Base-by-base conservation (phyloP, 495 filamentous ascomycete species). In the Lindgomyces ingoldianus region DNA sequence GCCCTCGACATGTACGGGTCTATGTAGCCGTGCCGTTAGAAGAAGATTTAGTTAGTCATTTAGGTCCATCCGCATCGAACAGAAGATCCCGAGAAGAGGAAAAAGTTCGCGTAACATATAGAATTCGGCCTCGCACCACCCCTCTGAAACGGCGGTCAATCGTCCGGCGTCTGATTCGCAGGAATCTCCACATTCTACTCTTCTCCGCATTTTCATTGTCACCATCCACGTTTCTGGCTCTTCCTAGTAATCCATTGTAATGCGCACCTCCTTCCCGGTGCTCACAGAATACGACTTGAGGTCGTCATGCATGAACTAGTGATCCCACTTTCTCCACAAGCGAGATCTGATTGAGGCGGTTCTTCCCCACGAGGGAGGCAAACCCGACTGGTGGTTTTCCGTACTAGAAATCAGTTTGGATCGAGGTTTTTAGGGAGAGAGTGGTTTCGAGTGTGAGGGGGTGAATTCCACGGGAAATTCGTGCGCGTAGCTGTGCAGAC, bases 1-100 rank as follows among this genome's bases (percentile, higher is more conserved):
- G 56, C 57, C 62, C 58, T 75, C 73, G 0, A 74, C 55, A 76
- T 75, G 39, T 74, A 69, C 9, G 83, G 71, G 59, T 83, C 77
- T 3, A 86, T 81, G 67, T 75, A 85, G 1, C 83, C 82, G 36
- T 83, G 78, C 39, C 77, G n/a, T 76, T 16, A 74, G 70, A 8
- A 73, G 68, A 11, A 63, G 60, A 29, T 77, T 73, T 33, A 77
- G 70, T 65, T 77, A 79, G n/a, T n/a, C n/a, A n/a, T n/a, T n/a
- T n/a, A n/a, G n/a, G n/a, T n/a, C n/a, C n/a, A n/a, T n/a, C n/a
- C n/a, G n/a, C n/a, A n/a, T n/a, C n/a, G n/a, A n/a, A n/a, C n/a
- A n/a, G n/a, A n/a, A n/a, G n/a, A n/a, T n/a, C n/a, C n/a, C n/a
- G n/a, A n/a, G n/a, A n/a, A n/a, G n/a, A n/a, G n/a, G n/a, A n/a